Conservation (phyloP, 2,329 filamentous ascomycete species). For the Ceratocystis alfenasii region DNA sequence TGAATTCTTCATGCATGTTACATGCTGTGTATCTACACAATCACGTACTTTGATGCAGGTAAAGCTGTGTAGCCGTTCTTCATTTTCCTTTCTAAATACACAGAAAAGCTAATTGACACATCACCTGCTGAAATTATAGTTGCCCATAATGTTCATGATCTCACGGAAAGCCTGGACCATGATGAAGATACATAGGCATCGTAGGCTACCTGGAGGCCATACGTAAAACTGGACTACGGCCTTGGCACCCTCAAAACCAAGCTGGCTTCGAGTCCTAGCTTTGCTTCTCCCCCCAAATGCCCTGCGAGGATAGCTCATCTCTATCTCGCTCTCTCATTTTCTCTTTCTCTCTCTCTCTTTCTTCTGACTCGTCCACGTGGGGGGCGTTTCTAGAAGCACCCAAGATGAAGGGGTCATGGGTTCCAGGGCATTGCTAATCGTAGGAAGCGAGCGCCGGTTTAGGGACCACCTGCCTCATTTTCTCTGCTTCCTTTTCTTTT, state of each 20-base stretch:
- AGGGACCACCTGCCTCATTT: neutral
- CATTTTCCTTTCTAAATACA: neutral
- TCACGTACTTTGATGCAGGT: neutral
- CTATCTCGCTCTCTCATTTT: no score
- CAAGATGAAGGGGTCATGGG: constrained; percentile 1
- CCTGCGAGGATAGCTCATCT: neutral
- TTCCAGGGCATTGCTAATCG: constrained; percentile 1
- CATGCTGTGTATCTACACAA: neutral
- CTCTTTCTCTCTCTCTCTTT: neutral
- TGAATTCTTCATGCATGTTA: neutral
- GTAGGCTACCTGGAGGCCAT: no score
- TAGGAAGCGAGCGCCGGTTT: neutral
- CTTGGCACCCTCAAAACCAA: no score
- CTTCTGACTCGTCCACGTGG: constrained; percentile 1
- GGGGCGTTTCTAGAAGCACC: constrained; percentile 2
- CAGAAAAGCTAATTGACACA: no score
- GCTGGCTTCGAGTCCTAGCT: no score
- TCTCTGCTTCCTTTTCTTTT: neutral
- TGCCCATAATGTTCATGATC: no score
- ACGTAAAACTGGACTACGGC: no score
- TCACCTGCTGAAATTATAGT: no score
- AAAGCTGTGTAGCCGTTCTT: neutral
- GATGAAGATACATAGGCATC: no score
- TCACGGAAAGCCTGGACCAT: no score
- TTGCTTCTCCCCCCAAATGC: no score